Conservation (phyloP, 345 rosid species). For the Murraya paniculata region DNA sequence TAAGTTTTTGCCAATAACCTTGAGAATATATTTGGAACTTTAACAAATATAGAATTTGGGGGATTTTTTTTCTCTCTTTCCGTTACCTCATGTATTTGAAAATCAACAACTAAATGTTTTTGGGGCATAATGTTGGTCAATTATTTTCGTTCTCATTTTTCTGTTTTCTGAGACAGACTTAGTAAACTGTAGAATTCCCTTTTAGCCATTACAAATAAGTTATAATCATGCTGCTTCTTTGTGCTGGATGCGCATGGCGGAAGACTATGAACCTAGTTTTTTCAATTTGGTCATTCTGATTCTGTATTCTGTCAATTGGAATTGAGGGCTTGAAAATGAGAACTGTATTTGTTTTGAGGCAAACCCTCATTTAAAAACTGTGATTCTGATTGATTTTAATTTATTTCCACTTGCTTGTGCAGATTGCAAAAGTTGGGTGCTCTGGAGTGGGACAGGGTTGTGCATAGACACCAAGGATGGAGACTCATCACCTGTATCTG, state of each 20-base stretch:
- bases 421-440: slow-evolving; percentile 93
- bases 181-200: background rate
- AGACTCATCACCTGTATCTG: slow-evolving; percentile 82
- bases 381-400: background rate
- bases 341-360: background rate
- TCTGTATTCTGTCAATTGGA: background rate
- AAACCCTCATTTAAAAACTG: background rate
- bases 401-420: slow-evolving; percentile 11
- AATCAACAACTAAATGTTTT: background rate
- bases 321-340: background rate
- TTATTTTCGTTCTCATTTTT: background rate
- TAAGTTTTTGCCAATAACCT: background rate
- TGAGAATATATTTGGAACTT: background rate
- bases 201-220: background rate
- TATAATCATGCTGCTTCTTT: background rate
- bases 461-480: slow-evolving; percentile 79
- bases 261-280: background rate
- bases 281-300: background rate
- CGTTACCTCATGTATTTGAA: background rate
- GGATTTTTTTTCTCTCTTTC: background rate
- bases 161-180: background rate
- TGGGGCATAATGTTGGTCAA: background rate
- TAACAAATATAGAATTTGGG: background rate
- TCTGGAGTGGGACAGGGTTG: slow-evolving; percentile 67
- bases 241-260: background rate